Conservation (phyloP, 768 basidiomycete genomes). For the Rhizopogon vinicolor region DNA sequence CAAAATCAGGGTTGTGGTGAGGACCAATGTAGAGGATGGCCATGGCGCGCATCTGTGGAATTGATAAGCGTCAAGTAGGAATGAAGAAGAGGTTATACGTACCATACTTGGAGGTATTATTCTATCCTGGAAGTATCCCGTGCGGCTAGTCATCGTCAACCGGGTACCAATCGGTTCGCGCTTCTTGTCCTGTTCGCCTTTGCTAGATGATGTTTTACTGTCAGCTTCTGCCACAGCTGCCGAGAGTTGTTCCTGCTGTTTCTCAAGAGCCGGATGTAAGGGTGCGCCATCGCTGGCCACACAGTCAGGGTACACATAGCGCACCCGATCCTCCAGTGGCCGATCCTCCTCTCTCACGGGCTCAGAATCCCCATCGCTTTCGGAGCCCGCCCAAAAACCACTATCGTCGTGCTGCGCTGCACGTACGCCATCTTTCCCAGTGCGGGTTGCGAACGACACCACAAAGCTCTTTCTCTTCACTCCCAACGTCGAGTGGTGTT, state of each 20-base stretch:
- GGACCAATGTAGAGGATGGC: conserved; percentile 96
- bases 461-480: conserved; percentile 26
- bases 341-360: conserved; percentile 64
- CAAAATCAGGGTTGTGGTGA: conserved; percentile 89
- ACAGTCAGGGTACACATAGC: conserved; percentile 42
- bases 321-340: conserved; percentile 70
- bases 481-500: conserved; percentile 13
- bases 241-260: conserved; percentile 48
- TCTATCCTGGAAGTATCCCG: conserved; percentile 90
- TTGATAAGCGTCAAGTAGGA: neutral
- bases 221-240: conserved; percentile 49
- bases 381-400: conserved; percentile 49
- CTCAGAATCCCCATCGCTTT: conserved; percentile 43
- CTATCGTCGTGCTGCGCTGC: conserved; percentile 33
- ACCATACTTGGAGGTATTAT: conserved; percentile 97
- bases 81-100: conserved; percentile 24
- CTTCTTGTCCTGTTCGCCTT: conserved; percentile 24
- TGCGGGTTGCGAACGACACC: conserved; percentile 14
- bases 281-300: conserved; percentile 10
- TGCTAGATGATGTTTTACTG: conserved; percentile 35
- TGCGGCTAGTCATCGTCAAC: conserved; percentile 92
- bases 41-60: conserved; percentile 95
- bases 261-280: conserved; percentile 34
- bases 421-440: neutral
- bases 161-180: conserved; percentile 76